Percentiles rank a stretch among this genome's conserved stretches.
Evolutionary conservation across 352 stramenopile genomes (phyloP).

Genomic region (Phytophthora aleatoria): DNA sequence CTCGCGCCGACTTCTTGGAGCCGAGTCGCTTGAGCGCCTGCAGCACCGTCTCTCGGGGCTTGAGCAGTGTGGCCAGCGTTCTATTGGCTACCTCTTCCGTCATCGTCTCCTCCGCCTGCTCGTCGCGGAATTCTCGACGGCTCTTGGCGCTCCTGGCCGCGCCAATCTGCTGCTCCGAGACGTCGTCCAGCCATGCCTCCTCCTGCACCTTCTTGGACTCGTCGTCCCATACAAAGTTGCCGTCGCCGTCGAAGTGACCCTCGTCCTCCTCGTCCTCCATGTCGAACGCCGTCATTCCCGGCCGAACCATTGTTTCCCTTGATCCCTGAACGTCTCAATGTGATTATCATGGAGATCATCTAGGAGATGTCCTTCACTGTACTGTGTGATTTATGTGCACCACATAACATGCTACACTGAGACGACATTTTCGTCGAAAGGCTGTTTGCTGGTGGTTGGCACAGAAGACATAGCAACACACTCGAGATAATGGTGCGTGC

Average conservation of each 20-base stretch:
- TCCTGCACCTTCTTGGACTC: constrained; percentile 79
- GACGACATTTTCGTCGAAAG: constrained; percentile 6
- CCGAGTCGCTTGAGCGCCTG: constrained; percentile 76
- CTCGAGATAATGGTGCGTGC: constrained; percentile 26
- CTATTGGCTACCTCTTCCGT: constrained; percentile 61
- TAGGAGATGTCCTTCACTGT: neutral
- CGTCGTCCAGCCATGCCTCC: constrained; percentile 78
- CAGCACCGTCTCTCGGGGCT: constrained; percentile 76
- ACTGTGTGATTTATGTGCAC: constrained; percentile 5
- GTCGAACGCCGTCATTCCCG: constrained; percentile 78
- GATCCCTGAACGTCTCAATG: neutral
- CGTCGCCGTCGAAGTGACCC: constrained; percentile 79
- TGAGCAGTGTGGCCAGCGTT: constrained; percentile 59
- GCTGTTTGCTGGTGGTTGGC: constrained; percentile 23
- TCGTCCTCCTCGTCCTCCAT: constrained; percentile 89
- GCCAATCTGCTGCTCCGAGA: constrained; percentile 79
- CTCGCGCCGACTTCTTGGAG: constrained; percentile 50
- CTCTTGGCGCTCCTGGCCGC: constrained; percentile 67
- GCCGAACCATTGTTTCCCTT: constrained; percentile 29
- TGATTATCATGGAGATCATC: no score
- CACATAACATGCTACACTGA: neutral
- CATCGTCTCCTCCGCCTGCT: constrained; percentile 59
- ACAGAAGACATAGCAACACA: constrained; percentile 9
- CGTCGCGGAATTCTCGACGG: constrained; percentile 57
- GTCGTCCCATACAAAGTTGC: constrained; percentile 85